Conservation (phyloP, 2,329 filamentous ascomycete species). For the Cladophialophora chaetospira region DNA sequence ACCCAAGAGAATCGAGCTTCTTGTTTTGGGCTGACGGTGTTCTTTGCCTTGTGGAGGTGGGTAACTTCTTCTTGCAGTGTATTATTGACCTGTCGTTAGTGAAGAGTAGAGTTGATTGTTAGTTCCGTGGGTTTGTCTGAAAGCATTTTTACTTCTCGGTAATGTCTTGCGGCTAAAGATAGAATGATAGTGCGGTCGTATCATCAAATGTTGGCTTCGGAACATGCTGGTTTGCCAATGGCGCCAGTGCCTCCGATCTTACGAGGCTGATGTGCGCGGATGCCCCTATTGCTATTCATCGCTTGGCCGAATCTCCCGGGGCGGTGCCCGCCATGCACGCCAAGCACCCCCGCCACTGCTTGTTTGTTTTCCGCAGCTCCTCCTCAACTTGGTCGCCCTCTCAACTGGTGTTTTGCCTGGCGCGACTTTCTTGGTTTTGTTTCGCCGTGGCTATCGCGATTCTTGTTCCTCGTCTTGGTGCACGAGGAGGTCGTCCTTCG, state of each 20-base stretch:
- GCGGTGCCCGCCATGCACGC: not conserved
- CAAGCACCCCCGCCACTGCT: constrained; percentile 3
- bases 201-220: too few species aligned
- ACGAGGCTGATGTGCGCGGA: not conserved
- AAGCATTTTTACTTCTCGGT: not conserved
- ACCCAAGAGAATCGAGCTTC: not conserved
- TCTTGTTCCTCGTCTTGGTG: not conserved
- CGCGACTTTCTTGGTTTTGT: not conserved
- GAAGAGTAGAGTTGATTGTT: not conserved
- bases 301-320: constrained; percentile 18
- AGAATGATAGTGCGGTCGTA: not conserved
- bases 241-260: too few species aligned
- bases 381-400: not conserved
- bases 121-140: not conserved
- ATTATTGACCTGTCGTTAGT: not conserved
- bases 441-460: not conserved
- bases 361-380: not conserved
- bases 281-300: not conserved
- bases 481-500: not conserved
- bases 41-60: not conserved
- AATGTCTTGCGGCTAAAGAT: not conserved
- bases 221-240: too few species aligned
- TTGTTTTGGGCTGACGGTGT: not conserved
- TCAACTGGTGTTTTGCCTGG: not conserved
- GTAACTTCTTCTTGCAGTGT: not conserved